Evolutionary conservation across 805 yeast species (phyloP), one percentile per base, ranked within the genome.

Genomic region (Torulaspora quercuum): DNA sequence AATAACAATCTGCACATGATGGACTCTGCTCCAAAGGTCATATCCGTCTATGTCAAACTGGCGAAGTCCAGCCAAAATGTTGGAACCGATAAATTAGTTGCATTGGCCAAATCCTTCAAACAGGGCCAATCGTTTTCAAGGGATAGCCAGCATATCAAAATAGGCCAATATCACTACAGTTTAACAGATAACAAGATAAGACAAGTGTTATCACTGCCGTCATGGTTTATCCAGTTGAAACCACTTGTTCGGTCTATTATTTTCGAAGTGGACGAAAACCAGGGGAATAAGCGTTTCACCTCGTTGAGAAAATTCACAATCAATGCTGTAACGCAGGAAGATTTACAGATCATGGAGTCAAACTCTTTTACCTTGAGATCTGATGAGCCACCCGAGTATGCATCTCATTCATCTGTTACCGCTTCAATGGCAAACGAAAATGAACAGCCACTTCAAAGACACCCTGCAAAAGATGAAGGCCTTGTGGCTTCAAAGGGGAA

Each of bases 321-420:
- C 7, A 68, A 71, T 39, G 77, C 75, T 1, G 53, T 71, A 9
- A 64, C 69, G 0, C 51, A 53, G 25, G 54, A 59, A 23, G 72
- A 67, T 44, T 29, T 58, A 19, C 42, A 46, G 17, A 49, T 59
- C 5, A 44, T 53, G 39, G 48, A 48, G 25, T 25, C 43, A 19
- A 42, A 38, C 30, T 18, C 45, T n/a, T 48, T 51, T 26, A 46
- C 53, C 25, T 33, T 45, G 27, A 37, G 32, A 16, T 35, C 48
- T 7, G 33, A 42, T 15, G 53, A 49, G 14, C 41, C 48, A 1
- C 44, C 48, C 3, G 56, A 53, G 30, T 55, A 53, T 29, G 40
- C 31, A n/a, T 22, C 33, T 7, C 26, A 37, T 12, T 6, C 25
- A 19, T 27, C 30, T 15, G 29, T 24, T 15, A 24, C 18, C 7